Evolutionary conservation across 345 rosid genomes (phyloP).

Genomic region (Gossypium thurberi): DNA sequence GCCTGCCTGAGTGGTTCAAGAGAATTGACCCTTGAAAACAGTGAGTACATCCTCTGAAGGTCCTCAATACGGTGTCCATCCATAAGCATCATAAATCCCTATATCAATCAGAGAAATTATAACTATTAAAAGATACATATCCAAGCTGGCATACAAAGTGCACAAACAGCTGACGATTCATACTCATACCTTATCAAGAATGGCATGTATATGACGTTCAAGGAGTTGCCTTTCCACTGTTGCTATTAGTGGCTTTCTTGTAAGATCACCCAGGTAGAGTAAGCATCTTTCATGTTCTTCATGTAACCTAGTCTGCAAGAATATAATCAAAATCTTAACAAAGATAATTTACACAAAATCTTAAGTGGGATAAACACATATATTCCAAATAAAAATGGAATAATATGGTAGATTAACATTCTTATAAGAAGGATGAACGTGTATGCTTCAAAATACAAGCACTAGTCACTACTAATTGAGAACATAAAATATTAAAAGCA

Average conservation of each 20-base stretch:
- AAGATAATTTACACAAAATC: constrained; percentile 11
- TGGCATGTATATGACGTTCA: constrained; percentile 69
- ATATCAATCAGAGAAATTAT: constrained; percentile 16
- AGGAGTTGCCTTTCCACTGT: constrained; percentile 86
- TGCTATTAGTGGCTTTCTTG: constrained; percentile 79
- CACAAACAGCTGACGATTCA: constrained; percentile 11
- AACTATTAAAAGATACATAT: constrained; percentile 5
- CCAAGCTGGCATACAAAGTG: not conserved
- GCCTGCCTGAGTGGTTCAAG: constrained; percentile 84
- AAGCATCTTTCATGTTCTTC: constrained; percentile 97
- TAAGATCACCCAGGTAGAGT: constrained; percentile 73
- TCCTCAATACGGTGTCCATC: constrained; percentile 91
- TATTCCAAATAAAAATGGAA: not conserved
- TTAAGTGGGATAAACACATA: not conserved
- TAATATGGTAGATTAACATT: not conserved
- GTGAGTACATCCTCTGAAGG: constrained; percentile 72
- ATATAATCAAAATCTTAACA: constrained; percentile 11
- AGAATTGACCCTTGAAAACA: constrained; percentile 71
- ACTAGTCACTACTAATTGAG: not conserved
- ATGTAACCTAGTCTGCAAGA: constrained; percentile 75
- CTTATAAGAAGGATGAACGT: not conserved
- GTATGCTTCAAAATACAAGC: not conserved
- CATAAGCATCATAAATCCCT: constrained; percentile 90
- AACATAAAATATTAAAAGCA: constrained; percentile 20
- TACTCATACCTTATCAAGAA: constrained; percentile 78